These are phyloP conservation scores for Mimosa pudica DNA, from an alignment of 306 rosid species.

Conservation along the genomic window DNA sequence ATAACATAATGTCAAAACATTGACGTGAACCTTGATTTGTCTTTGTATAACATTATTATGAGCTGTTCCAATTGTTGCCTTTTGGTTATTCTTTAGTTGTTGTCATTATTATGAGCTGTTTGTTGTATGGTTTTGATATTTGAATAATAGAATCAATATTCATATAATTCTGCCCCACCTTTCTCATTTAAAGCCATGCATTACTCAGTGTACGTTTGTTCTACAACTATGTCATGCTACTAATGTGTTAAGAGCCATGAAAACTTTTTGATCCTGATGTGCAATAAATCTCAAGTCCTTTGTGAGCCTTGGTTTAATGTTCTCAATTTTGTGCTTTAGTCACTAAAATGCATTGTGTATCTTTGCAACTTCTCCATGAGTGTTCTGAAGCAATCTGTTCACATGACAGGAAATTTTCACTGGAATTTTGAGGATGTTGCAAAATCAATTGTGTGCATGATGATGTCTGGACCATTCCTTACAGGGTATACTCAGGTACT, in stretches of 20 bases:
- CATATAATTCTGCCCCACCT: too few relatives aligned
- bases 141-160: too few relatives aligned
- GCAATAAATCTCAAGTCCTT: not conserved
- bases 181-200: too few relatives aligned
- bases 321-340: conserved; percentile 25
- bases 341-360: not conserved
- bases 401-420: conserved; percentile 79
- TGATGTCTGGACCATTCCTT: conserved; percentile 94
- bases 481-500: conserved; percentile 93
- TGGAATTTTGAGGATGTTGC: conserved; percentile 88
- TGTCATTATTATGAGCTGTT: too few relatives aligned
- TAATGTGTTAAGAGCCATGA: not conserved
- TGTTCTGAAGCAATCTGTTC: conserved; percentile 28
- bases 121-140: too few relatives aligned
- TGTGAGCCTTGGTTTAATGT: conserved; percentile 16
- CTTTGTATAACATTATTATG: not conserved
- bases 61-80: not conserved
- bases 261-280: not conserved
- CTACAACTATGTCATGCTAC: too few relatives aligned
- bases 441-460: conserved; percentile 86
- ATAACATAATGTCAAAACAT: conserved; percentile 6
- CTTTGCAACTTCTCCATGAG: conserved; percentile 11
- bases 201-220: too few relatives aligned
- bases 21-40: not conserved
- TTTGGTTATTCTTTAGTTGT: not conserved